Base-by-base conservation (phyloP, 768 basidiomycete genomes). In the Pulveroboletus frians region DNA sequence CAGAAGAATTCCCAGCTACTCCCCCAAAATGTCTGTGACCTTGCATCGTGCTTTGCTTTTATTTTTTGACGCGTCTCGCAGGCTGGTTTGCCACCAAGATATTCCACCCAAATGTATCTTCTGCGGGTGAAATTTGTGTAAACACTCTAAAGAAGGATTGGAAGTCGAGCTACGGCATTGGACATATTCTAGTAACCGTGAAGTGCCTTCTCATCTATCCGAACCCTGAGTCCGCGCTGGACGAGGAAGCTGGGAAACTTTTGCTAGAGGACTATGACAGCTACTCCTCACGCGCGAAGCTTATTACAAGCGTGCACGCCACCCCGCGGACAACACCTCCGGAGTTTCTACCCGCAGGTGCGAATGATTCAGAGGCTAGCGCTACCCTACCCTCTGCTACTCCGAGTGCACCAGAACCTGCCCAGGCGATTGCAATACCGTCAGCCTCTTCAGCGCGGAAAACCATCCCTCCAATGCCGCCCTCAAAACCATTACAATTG, bases 131-230 rank as follows among this genome's bases (percentile, higher is more conserved):
- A 69, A 97, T 97, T 57, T 97, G 93, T 66, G 93, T 97, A 13
- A 95, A 94, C 71, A 97, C 93, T 7, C 73, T 97, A 21, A 97
- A 96, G 77, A 95, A 96, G 68, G 92, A 95, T 61, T 97, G 94
- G 94, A 88, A 92, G 65, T 78, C 88, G 20, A 79, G 84, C 11
- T 94, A 91, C 59, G 94, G 94, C 42, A 92, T 98, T 27, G 81
- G 76, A 13, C 91, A 94, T 65, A 95, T 95, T 51, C 78, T 95
- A 14, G 84, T 92, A 50, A 94, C 92, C 26, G 85, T 97, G 56
- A 94, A 93, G 66, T 96, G 94, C 63, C 81, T 98, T 39, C 79
- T 98, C 53, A 97, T 98, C 56, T 93, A 93, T 63, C 94, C 94
- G 27, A 96, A 96, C 64, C 92, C 95, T 29, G 94, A 97, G 67